Conservation (phyloP, 768 basidiomycete genomes). For the Lentinula sp. region DNA sequence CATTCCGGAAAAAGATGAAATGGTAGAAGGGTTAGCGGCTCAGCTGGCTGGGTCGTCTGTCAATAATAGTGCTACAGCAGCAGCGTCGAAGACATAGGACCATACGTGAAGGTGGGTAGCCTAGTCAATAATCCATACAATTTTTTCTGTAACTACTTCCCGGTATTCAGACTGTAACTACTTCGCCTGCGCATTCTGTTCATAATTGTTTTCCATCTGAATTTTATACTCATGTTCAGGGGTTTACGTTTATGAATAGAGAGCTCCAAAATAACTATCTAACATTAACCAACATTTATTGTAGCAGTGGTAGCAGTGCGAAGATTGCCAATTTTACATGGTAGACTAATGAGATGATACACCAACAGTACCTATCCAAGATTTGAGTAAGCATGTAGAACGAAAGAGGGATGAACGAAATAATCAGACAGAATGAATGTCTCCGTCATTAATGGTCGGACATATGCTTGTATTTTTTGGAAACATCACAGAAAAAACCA, state of each 20-base stretch:
- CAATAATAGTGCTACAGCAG: background rate
- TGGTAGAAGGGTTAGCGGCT: slow-evolving; percentile 24
- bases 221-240: too few relatives aligned
- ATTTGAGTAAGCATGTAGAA: background rate
- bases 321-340: too few relatives aligned
- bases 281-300: too few relatives aligned
- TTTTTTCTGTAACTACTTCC: background rate
- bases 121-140: background rate
- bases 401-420: background rate
- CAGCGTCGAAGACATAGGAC: background rate
- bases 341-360: too few relatives aligned
- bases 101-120: background rate
- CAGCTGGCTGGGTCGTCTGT: slow-evolving; percentile 25
- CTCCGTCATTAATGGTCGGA: slow-evolving; percentile 61
- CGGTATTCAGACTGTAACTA: background rate
- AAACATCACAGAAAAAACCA: slow-evolving; percentile 40
- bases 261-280: too few relatives aligned
- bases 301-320: too few relatives aligned
- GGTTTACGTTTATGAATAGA: too few relatives aligned
- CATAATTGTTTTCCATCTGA: too few relatives aligned
- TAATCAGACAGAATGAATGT: slow-evolving; percentile 8
- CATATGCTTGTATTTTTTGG: slow-evolving; percentile 65
- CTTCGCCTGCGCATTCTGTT: background rate
- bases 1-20: slow-evolving; percentile 31
- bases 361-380: too few relatives aligned